Percentiles rank a stretch among this genome's conserved stretches.
Evolutionary conservation across 192 early-diverging fungal genomes (phyloP).

Genomic region (Entomortierella chlamydospora): DNA sequence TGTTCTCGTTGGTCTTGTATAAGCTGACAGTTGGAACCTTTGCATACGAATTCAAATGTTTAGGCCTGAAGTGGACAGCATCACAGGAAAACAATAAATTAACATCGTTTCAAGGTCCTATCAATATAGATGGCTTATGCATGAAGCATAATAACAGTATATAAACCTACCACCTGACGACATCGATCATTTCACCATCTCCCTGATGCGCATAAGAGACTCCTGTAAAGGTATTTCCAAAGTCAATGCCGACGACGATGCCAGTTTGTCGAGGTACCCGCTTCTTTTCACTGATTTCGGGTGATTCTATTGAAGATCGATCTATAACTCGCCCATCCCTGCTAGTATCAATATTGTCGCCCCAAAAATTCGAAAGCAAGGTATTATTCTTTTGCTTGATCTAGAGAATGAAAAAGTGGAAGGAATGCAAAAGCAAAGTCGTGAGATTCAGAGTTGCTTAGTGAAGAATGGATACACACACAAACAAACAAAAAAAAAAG

Average conservation of each 20-base stretch:
- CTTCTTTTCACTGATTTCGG: constrained; percentile 3
- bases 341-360: constrained; percentile 17
- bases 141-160: too few species aligned
- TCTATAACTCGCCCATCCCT: constrained; percentile 22
- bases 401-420: background rate
- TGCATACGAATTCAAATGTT: constrained; percentile 49
- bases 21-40: constrained; percentile 52
- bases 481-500: background rate
- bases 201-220: constrained; percentile 38
- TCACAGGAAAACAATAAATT: too few species aligned
- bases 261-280: constrained; percentile 2
- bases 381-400: constrained; percentile 28
- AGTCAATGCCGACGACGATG: constrained; percentile 44
- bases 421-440: background rate
- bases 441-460: too few species aligned
- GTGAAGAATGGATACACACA: constrained; percentile 2
- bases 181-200: constrained; percentile 49
- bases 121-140: too few species aligned
- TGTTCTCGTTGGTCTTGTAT: constrained; percentile 48
- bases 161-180: constrained; percentile 35
- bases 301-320: constrained; percentile 4
- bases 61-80: constrained; percentile 23
- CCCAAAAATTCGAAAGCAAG: constrained; percentile 27
- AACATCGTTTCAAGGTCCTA: too few species aligned
- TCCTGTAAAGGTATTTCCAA: constrained; percentile 40